Evolutionary conservation across 768 basidiomycete species (phyloP), one percentile per base, ranked within the genome.

Genomic region (Auriscalpium vulgare): DNA sequence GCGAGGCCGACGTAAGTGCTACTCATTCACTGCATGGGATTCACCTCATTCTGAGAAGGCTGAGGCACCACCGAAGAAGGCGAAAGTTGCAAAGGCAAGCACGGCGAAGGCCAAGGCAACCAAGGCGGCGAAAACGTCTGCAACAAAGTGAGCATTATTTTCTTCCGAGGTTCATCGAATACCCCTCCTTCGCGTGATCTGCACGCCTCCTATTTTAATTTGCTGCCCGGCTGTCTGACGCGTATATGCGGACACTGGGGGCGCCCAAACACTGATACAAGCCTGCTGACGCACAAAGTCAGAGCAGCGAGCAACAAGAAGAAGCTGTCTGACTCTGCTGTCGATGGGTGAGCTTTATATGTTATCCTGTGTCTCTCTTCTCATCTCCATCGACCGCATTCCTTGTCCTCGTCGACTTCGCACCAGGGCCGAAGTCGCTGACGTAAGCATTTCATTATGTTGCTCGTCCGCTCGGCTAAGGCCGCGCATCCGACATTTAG

Each of bases 21-120:
- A 14, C 17, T 47, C 14, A 36, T 35, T n/a, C 11, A 8, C 9
- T 34, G 16, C 51, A 37, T 46, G n/a, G 17, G 56, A 44, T 46
- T 44, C 11, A 50, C 23, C 13, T 17, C 23, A 11, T 37, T 47
- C 37, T 36, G 43, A 45, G 54, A 54, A 63, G 59, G 46, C 48
- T n/a, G 53, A 50, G 10, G 57, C 59, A 3, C 47, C 58, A 4
- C 21, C 59, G 19, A 69, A 65, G 60, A 68, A 47, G 51, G 16
- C 34, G 37, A 59, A 57, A 62, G 46, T 50, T 43, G 53, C 17
- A 14, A 29, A 58, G 14, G 53, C 43, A 45, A 58, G 51, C 47
- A 65, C 72, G 29, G 57, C 70, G 66, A 81, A 75, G 62, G 50
- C 73, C 5, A 80, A 65, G 66, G 65, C 69, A 1, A 68, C 64